Percentiles rank a stretch among this genome's conserved stretches.
phyloP scores from a whole-genome alignment of 805 yeast genomes.

The Pichia nakasei region DNA sequence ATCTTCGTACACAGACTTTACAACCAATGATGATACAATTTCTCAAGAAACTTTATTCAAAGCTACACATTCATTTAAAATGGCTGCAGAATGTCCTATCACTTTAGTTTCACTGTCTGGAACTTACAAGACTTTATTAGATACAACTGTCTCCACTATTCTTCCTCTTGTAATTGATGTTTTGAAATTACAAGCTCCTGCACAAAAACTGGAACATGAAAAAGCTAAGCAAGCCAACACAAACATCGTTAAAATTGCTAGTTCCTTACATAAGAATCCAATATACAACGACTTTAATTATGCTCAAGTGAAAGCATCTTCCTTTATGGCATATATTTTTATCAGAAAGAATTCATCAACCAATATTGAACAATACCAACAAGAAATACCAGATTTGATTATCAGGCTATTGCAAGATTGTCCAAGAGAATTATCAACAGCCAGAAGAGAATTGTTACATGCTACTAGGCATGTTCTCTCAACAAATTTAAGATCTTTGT shows the following conservation, averaged over 20 bases:
- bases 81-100: slow-evolving; percentile 92
- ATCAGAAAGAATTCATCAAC: slow-evolving; percentile 75
- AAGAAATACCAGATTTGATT: slow-evolving; percentile 76
- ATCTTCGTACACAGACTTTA: slow-evolving; percentile 20
- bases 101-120: slow-evolving; percentile 90
- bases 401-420: slow-evolving; percentile 86
- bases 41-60: slow-evolving; percentile 43
- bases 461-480: slow-evolving; percentile 93
- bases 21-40: slow-evolving; percentile 32
- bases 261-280: slow-evolving; percentile 63
- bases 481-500: slow-evolving; percentile 74
- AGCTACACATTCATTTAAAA: slow-evolving; percentile 79
- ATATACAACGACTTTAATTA: slow-evolving; percentile 82
- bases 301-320: slow-evolving; percentile 94
- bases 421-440: slow-evolving; percentile 86
- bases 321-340: slow-evolving; percentile 86
- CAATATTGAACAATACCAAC: slow-evolving; percentile 47
- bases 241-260: slow-evolving; percentile 62
- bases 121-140: slow-evolving; percentile 69
- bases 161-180: slow-evolving; percentile 75
- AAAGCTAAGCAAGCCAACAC: slow-evolving; percentile 48
- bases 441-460: slow-evolving; percentile 85
- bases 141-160: slow-evolving; percentile 61
- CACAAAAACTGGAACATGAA: slow-evolving; percentile 61
- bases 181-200: slow-evolving; percentile 69